Evolutionary conservation across 225 moss, liverwort and hornwort species (phyloP).

Genomic region (Sphagnum contortum): DNA sequence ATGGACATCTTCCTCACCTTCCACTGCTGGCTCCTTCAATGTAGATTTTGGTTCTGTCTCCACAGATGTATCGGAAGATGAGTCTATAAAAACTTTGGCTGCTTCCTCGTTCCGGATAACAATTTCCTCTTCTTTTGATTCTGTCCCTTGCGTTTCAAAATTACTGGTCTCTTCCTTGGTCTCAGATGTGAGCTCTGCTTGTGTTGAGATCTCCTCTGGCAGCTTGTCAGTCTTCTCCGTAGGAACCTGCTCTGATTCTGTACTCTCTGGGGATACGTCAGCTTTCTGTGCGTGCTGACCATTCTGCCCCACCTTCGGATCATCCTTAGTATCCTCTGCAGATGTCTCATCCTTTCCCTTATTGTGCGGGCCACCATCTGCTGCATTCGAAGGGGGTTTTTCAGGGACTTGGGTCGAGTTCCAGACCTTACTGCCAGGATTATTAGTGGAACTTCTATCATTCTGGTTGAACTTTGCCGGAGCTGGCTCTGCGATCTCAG

Average conservation of each 20-base stretch:
- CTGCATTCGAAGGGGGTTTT: conserved; percentile 3
- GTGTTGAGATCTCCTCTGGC: conserved; percentile 19
- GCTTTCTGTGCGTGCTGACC: too few relatives aligned
- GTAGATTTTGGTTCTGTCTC: background rate
- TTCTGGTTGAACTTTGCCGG: background rate
- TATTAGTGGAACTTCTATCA: background rate
- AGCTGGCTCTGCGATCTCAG: conserved; percentile 13
- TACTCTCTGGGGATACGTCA: background rate
- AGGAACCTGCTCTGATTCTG: background rate
- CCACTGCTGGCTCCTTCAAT: conserved; percentile 8
- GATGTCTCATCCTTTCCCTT: conserved; percentile 1
- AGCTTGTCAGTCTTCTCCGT: conserved; percentile 4
- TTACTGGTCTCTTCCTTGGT: conserved; percentile 25
- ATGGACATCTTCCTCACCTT: conserved; percentile 13
- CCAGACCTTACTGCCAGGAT: background rate
- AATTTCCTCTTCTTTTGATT: conserved; percentile 63
- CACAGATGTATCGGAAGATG: background rate
- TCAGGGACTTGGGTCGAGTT: background rate
- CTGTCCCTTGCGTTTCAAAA: conserved; percentile 56
- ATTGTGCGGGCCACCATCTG: background rate
- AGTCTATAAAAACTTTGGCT: background rate
- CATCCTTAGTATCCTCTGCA: conserved; percentile 2
- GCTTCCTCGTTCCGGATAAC: conserved; percentile 16
- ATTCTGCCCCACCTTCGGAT: background rate
- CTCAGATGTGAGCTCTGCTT: conserved; percentile 66